Evolutionary conservation across 306 rosid genomes (phyloP).

Genomic region (Prunus mira): DNA sequence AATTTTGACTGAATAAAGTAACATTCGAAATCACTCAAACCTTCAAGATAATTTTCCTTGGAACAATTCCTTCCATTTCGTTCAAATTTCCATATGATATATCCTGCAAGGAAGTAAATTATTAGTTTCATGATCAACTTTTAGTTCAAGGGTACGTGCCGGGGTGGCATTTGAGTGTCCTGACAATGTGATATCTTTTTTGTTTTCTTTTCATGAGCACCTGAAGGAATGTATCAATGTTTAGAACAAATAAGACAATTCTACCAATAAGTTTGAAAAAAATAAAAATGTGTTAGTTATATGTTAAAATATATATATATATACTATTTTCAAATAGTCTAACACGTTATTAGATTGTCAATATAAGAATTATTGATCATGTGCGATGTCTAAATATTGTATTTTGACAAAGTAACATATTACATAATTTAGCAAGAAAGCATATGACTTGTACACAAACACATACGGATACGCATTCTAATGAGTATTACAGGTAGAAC

Average conservation of each 20-base stretch:
- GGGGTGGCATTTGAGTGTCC: background rate
- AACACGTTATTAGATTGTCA: background rate
- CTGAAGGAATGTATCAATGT: background rate
- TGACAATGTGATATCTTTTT: no score
- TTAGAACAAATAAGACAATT: background rate
- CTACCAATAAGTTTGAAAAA: no score
- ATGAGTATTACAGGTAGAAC: no score
- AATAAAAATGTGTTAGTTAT: background rate
- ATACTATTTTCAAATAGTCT: background rate
- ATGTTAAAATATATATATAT: background rate
- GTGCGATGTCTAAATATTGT: background rate
- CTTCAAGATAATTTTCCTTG: conserved; percentile 1
- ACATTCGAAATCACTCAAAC: background rate
- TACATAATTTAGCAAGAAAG: background rate
- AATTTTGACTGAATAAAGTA: background rate
- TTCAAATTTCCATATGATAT: conserved; percentile 20
- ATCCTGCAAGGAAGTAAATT: conserved; percentile 17
- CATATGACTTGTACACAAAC: background rate
- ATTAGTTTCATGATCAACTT: background rate
- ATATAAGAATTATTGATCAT: background rate
- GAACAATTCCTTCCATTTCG: background rate
- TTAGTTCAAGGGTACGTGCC: background rate
- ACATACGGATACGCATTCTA: no score
- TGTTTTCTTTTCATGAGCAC: no score
- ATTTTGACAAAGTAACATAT: background rate